Conservation (phyloP, 371 early-diverging fungal species). For the Coemansia sp. region DNA sequence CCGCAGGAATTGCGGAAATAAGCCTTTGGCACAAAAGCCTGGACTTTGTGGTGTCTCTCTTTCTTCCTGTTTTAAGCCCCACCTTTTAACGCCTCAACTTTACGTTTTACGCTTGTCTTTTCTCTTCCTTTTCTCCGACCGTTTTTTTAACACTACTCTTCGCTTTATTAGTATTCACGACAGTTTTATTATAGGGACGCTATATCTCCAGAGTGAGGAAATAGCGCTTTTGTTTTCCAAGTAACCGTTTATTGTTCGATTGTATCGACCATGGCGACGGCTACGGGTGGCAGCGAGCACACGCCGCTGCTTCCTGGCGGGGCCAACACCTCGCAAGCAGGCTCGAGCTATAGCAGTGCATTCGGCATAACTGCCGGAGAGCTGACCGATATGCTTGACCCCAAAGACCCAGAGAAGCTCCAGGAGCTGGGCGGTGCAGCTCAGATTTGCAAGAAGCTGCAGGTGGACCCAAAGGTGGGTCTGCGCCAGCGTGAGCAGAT, state of each 20-base stretch:
- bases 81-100: constrained; percentile 1
- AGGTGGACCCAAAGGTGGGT: constrained; percentile 65
- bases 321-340: not conserved
- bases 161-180: constrained; percentile 1
- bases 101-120: not conserved
- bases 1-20: not conserved
- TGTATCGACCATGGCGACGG: constrained; percentile 8
- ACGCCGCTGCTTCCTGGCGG: constrained; percentile 44
- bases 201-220: not conserved
- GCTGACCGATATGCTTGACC: constrained; percentile 62
- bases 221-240: not conserved
- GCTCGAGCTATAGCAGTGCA: constrained; percentile 8
- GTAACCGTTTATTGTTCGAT: not conserved
- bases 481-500: constrained; percentile 64
- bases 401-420: constrained; percentile 67
- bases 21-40: not conserved
- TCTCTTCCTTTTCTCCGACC: not conserved
- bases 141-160: not conserved
- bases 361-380: constrained; percentile 58
- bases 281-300: constrained; percentile 42
- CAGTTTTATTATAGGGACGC: not conserved
- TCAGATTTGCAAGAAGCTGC: constrained; percentile 60
- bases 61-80: not conserved
- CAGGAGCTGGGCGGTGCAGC: constrained; percentile 66
- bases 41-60: not conserved